Percentiles rank a stretch among this genome's conserved stretches.
These are phyloP conservation scores for Phoenix dactylifera DNA, from an alignment of 176 grass and related monocot species.

Conservation along the genomic window DNA sequence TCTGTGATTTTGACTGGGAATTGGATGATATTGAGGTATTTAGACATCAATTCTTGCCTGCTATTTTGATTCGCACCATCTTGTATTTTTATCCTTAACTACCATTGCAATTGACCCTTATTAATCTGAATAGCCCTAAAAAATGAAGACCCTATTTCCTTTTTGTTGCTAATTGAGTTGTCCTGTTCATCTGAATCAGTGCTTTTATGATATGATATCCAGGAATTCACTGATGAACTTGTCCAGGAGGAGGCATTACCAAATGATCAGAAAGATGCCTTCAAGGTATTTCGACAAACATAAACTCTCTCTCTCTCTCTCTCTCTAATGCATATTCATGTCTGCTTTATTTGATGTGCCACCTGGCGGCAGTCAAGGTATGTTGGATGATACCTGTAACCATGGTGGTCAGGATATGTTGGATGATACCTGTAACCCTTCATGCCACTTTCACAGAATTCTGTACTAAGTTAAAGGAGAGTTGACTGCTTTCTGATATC, in stretches of 20 bases:
- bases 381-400: too few relatives aligned
- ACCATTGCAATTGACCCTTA: neutral
- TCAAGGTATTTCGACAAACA: conserved; percentile 38
- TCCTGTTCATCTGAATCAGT: too few relatives aligned
- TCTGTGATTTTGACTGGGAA: conserved; percentile 79
- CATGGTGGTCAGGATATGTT: too few relatives aligned
- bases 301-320: too few relatives aligned
- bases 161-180: too few relatives aligned
- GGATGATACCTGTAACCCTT: too few relatives aligned
- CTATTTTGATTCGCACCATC: neutral
- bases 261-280: conserved; percentile 77
- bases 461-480: neutral
- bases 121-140: too few relatives aligned
- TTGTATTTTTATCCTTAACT: neutral
- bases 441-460: too few relatives aligned
- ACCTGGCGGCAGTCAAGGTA: too few relatives aligned
- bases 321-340: too few relatives aligned
- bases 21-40: conserved; percentile 72
- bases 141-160: too few relatives aligned
- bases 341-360: too few relatives aligned
- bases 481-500: conserved; percentile 3
- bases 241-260: conserved; percentile 49
- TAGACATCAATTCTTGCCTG: neutral
- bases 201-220: conserved; percentile 6
- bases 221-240: conserved; percentile 68